Percentiles rank a stretch among this genome's conserved stretches.
phyloP scores from a whole-genome alignment of 768 basidiomycete species.

The Cystobasidium tubakii region DNA sequence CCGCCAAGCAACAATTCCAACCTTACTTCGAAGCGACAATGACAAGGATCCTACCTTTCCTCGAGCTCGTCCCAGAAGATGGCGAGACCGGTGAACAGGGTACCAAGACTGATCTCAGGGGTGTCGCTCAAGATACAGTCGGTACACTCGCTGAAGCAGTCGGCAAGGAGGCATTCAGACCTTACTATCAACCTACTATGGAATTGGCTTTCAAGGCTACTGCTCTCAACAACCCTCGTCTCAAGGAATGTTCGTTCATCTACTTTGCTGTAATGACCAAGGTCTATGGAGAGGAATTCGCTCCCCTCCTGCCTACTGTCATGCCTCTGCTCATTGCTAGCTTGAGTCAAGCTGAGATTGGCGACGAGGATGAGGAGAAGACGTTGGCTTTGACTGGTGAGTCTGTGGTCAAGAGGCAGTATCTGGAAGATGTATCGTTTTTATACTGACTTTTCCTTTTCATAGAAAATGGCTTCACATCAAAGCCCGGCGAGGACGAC shows the following conservation, averaged over 20 bases:
- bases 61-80: conserved; percentile 57
- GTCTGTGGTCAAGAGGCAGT: background rate
- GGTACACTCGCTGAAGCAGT: conserved; percentile 97
- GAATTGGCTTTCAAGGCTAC: conserved; percentile 84
- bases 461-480: conserved; percentile 32
- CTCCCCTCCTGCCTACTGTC: conserved; percentile 74
- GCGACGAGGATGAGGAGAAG: conserved; percentile 54
- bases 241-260: conserved; percentile 91
- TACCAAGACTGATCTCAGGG: conserved; percentile 87
- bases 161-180: conserved; percentile 85
- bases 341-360: conserved; percentile 74
- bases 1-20: conserved; percentile 79
- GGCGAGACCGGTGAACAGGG: conserved; percentile 58
- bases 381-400: conserved; percentile 28
- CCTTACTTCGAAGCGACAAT: conserved; percentile 93
- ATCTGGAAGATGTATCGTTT: too few relatives aligned
- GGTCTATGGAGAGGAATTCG: conserved; percentile 91
- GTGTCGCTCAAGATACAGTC: conserved; percentile 97
- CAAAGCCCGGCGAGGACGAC: conserved; percentile 59
- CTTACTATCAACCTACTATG: conserved; percentile 96
- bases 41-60: conserved; percentile 78
- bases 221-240: conserved; percentile 68
- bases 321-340: conserved; percentile 77
- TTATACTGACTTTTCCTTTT: conserved; percentile 25
- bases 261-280: conserved; percentile 99